These are phyloP conservation scores for Blastocystis sp. DNA, from an alignment of 352 stramenopile genomes.

Conservation along the genomic window DNA sequence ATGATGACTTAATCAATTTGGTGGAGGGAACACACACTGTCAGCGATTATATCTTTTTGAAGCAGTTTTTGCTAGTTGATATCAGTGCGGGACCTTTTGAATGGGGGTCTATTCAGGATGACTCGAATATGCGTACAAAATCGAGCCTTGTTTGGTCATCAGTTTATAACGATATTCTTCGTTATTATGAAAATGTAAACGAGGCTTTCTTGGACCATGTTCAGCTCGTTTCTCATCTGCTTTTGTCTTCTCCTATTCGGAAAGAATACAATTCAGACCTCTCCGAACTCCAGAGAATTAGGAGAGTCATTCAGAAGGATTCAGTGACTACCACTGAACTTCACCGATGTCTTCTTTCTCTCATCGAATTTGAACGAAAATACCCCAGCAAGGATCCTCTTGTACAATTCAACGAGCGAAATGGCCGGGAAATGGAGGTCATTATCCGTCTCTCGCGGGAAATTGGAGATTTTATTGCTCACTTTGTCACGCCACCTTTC, in stretches of 20 bases:
- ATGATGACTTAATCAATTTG: constrained; percentile 22
- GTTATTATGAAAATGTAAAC: background rate
- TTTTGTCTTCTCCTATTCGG: background rate
- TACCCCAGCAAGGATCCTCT: background rate
- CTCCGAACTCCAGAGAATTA: background rate
- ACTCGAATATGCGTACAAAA: background rate
- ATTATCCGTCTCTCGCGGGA: constrained; percentile 4
- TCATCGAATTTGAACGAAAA: background rate
- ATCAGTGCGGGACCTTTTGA: constrained; percentile 24
- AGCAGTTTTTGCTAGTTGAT: background rate
- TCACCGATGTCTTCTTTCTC: background rate
- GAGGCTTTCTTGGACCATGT: background rate
- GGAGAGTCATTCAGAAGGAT: background rate
- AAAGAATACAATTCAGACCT: background rate
- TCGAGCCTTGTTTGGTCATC: background rate
- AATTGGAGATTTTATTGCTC: background rate
- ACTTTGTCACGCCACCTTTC: constrained; percentile 1
- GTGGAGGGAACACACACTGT: constrained; percentile 5
- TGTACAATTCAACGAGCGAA: background rate
- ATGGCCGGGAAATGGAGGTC: constrained; percentile 1
- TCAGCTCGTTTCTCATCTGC: background rate
- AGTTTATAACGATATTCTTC: background rate
- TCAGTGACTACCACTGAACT: background rate
- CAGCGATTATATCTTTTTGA: constrained; percentile 7
- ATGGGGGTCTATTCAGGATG: constrained; percentile 7